Evolutionary conservation across 306 rosid species (phyloP), one percentile per base, ranked within the genome.

Genomic region (Gastrolobium villosum): DNA sequence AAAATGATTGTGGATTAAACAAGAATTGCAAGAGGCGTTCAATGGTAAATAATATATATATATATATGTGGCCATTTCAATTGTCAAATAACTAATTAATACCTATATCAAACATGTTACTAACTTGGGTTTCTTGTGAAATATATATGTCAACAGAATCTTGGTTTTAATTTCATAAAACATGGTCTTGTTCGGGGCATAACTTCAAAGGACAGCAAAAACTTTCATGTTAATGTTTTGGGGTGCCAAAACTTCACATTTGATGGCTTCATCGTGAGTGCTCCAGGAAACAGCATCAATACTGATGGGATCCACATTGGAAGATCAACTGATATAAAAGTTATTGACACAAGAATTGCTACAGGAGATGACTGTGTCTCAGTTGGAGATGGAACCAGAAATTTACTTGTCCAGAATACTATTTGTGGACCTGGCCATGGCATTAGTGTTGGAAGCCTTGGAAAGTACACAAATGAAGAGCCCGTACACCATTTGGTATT

Each of bases 261-360:
- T 20, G 26, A 20, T 20, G 26, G 26, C 3, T 9, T 85, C 4
- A 80, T 45, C 9, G 6, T 88, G 20, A 48, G 28, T 10, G 83
- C 89, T 0, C 89, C 87, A 0, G 13, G 4, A 5, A 3, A 70
- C 0, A 88, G 87, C 63, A 6, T 8, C 3, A 88, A 80, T 35
- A 88, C 87, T 1, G 91, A 88, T 15, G 91, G 91, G 56, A 77
- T 83, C 3, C 89, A 83, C 54, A 10, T 88, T 1, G 87, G 87
- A 1, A 83, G 82, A 11, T 85, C 87, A 10, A 76, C 44, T 0
- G 70, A 49, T 7, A 69, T 88, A 57, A 74, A 9, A 28, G 48
- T 86, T 30, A 53, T 59, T 1, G 67, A 85, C 37, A 3, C 85
- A 1, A n/a, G 10, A 1, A 83, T 88, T 2, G 56, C 3, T 13